These are phyloP conservation scores for Phytophthora pistaciae DNA, from an alignment of 352 stramenopile genomes.

Conservation along the genomic window DNA sequence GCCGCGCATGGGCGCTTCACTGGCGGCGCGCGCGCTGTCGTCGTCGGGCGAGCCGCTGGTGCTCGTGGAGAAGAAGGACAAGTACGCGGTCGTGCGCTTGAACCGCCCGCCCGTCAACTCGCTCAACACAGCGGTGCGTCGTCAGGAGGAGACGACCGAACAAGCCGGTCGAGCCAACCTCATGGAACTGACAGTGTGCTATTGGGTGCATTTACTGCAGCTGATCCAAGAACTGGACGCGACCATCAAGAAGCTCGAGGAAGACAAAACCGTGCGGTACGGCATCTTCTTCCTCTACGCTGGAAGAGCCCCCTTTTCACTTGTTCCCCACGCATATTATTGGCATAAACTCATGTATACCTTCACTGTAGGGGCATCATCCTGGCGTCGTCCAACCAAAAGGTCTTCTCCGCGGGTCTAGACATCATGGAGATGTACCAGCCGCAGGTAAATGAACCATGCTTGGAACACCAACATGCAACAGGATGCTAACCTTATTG, in stretches of 20 bases:
- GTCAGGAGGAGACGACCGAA: not conserved
- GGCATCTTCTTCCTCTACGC: not conserved
- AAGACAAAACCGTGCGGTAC: conserved; percentile 80
- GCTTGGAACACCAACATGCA: not conserved
- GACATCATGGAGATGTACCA: conserved; percentile 95
- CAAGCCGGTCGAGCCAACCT: no score
- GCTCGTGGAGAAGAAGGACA: conserved; percentile 76
- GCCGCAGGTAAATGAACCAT: conserved; percentile 55
- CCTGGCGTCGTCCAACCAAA: conserved; percentile 77
- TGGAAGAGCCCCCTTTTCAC: no score
- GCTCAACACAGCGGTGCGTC: conserved; percentile 70
- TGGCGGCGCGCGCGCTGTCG: conserved; percentile 36
- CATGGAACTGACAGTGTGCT: not conserved
- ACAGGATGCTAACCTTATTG: no score
- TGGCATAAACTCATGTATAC: not conserved
- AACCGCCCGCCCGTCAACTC: conserved; percentile 87
- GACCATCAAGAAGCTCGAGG: conserved; percentile 75
- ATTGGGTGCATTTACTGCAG: conserved; percentile 23
- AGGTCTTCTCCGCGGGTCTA: conserved; percentile 93
- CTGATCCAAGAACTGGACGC: conserved; percentile 75
- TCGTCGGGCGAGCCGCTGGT: conserved; percentile 57
- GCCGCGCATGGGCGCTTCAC: conserved; percentile 4
- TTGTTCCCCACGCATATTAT: no score
- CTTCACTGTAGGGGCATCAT: conserved; percentile 66
- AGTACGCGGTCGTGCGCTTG: conserved; percentile 83